These are phyloP conservation scores for Cronartium quercuum DNA, from an alignment of 1,284 basidiomycete genomes.

Conservation along the genomic window DNA sequence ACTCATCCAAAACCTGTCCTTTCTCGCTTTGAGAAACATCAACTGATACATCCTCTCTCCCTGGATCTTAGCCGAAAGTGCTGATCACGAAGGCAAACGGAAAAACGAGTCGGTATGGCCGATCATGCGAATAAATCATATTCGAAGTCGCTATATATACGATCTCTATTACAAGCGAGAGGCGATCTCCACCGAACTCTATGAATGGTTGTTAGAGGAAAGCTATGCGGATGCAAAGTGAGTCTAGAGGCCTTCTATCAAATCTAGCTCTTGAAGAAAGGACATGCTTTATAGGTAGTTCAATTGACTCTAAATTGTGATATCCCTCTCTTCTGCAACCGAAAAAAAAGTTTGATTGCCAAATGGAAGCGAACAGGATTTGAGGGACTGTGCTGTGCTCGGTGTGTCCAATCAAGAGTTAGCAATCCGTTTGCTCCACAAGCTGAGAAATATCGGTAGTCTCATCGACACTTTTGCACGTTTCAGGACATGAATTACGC, in stretches of 20 bases:
- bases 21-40: background rate
- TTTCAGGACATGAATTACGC: constrained; percentile 95
- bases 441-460: background rate
- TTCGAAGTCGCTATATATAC: constrained; percentile 74
- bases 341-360: constrained; percentile 70
- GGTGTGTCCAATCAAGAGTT: constrained; percentile 92
- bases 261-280: no score
- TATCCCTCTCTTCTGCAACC: background rate
- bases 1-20: background rate
- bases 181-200: constrained; percentile 84
- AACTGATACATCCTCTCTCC: background rate
- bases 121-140: constrained; percentile 95
- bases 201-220: constrained; percentile 97
- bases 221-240: constrained; percentile 96
- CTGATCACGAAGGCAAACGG: constrained; percentile 94
- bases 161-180: constrained; percentile 98
- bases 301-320: no score
- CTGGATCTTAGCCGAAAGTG: constrained; percentile 65
- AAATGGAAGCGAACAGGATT: constrained; percentile 99
- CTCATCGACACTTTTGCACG: background rate
- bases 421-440: constrained; percentile 43
- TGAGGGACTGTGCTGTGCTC: constrained; percentile 93
- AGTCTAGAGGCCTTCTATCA: constrained; percentile 51
- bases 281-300: no score
- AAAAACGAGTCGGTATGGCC: constrained; percentile 97